A percentile compares a stretch with the other conserved stretches of the same genome.
Evolutionary conservation across 257 asterid species (phyloP).

Genomic region (Gynochthodes officinalis): DNA sequence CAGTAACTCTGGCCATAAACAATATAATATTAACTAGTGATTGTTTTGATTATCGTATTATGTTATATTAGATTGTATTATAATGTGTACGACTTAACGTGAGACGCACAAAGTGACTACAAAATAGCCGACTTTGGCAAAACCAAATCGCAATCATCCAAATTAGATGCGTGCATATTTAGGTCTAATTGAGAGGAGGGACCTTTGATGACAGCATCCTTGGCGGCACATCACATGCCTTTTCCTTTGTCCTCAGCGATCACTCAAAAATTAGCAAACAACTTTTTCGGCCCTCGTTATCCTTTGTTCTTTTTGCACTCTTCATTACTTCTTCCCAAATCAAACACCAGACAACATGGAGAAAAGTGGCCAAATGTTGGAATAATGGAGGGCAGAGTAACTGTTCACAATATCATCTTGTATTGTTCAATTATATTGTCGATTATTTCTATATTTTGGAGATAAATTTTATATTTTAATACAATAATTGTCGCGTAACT

Average conservation of each 20-base stretch:
- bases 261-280: not conserved
- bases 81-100: slow-evolving; percentile 15
- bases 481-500: no score
- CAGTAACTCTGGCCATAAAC: no score
- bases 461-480: no score
- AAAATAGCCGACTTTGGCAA: slow-evolving; percentile 8
- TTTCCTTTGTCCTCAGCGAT: no score
- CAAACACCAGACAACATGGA: not conserved
- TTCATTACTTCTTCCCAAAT: not conserved
- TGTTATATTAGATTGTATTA: no score
- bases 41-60: no score
- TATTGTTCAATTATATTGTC: no score
- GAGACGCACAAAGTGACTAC: slow-evolving; percentile 12
- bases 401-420: not conserved
- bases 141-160: not conserved
- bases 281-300: not conserved
- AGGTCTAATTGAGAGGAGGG: no score
- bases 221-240: no score
- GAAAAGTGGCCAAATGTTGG: not conserved
- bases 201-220: no score
- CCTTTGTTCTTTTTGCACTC: not conserved
- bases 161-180: not conserved
- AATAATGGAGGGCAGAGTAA: not conserved
- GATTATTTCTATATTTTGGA: no score
- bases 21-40: no score